These are phyloP conservation scores for Corchorus capsularis DNA, from an alignment of 345 rosid species.

Conservation along the genomic window DNA sequence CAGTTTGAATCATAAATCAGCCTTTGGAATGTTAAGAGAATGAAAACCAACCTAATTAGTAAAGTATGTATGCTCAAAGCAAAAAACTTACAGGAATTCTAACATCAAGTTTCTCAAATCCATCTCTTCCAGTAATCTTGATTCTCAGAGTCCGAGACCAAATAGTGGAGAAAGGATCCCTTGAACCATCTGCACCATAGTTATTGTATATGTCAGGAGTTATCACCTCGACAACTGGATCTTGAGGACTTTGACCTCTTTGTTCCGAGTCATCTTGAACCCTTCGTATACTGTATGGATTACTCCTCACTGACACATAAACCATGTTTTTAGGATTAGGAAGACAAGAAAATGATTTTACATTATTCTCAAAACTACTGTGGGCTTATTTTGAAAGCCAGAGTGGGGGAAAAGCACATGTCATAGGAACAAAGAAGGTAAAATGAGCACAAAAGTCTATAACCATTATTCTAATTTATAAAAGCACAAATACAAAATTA, in stretches of 20 bases:
- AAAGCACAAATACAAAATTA: neutral
- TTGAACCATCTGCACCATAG: constrained; percentile 60
- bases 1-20: no score
- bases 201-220: constrained; percentile 66
- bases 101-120: constrained; percentile 80
- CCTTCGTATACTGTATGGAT: constrained; percentile 47
- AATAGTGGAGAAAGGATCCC: constrained; percentile 66
- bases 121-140: constrained; percentile 83
- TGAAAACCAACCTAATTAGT: neutral
- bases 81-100: constrained; percentile 76
- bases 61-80: neutral
- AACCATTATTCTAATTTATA: neutral
- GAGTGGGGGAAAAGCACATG: neutral
- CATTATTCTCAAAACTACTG: neutral
- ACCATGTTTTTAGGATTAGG: constrained; percentile 21
- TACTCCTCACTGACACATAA: constrained; percentile 49
- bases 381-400: neutral
- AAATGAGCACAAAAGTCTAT: neutral
- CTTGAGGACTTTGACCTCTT: constrained; percentile 52
- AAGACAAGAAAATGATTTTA: constrained; percentile 5
- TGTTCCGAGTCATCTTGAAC: constrained; percentile 51
- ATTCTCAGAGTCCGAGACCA: constrained; percentile 87
- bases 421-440: neutral
- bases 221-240: constrained; percentile 78
- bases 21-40: no score